Percentiles rank a stretch among this genome's conserved stretches.
Conservation (phyloP, 805 yeast genomes). For the Zygosaccharomyces kombuchaensis region DNA sequence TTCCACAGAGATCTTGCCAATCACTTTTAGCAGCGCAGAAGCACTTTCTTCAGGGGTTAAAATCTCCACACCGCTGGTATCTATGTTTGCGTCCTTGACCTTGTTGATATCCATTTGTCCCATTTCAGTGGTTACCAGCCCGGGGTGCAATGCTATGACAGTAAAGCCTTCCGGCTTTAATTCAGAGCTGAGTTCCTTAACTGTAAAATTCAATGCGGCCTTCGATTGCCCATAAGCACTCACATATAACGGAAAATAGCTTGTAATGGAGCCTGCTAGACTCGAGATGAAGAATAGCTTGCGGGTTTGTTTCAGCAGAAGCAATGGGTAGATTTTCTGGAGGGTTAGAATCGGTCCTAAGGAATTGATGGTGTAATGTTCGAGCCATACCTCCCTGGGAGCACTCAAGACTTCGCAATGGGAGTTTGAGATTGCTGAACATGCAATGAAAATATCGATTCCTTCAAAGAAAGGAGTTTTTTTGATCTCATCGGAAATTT, state of each 20-base stretch:
- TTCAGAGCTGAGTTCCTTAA: conserved; percentile 28
- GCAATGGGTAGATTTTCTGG: conserved; percentile 20
- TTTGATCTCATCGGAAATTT: conserved; percentile 14
- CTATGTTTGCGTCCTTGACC: conserved; percentile 1
- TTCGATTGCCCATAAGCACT: conserved; percentile 37
- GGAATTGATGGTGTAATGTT: conserved; percentile 13
- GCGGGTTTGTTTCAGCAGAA: conserved; percentile 20
- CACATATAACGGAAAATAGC: conserved; percentile 13
- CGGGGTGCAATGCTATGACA: conserved; percentile 38
- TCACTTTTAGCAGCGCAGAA: conserved; percentile 12
- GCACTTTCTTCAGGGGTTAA: conserved; percentile 31
- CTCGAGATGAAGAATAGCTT: conserved; percentile 31
- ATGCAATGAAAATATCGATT: conserved; percentile 32
- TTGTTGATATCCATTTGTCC: conserved; percentile 11
- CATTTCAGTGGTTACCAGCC: conserved; percentile 38
- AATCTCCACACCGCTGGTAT: conserved; percentile 1
- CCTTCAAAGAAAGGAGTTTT: conserved; percentile 16
- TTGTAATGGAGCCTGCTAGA: conserved; percentile 25
- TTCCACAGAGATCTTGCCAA: conserved; percentile 20
- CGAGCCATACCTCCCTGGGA: conserved; percentile 7
- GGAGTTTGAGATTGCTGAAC: conserved; percentile 32
- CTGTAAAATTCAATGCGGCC: conserved; percentile 37
- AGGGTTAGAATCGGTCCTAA: conserved; percentile 15
- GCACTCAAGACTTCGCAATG: conserved; percentile 20
- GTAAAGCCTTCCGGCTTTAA: conserved; percentile 25